These are phyloP conservation scores for Pluteus cervinus DNA, from an alignment of 768 basidiomycete species.

Conservation along the genomic window DNA sequence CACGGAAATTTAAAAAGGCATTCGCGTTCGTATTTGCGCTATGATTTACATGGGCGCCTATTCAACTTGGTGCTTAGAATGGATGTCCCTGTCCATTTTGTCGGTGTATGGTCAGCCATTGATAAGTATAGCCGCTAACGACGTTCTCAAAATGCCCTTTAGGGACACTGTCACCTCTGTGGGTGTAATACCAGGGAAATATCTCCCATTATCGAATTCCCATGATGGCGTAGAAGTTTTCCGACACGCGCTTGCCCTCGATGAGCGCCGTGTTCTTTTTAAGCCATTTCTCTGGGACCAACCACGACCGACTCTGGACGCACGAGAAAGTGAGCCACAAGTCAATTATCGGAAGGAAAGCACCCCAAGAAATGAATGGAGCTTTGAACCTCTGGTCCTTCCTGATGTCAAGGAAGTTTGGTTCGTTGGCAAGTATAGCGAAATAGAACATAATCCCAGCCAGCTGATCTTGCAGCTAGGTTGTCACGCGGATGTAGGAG, in stretches of 20 bases:
- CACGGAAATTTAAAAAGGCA: constrained; percentile 24
- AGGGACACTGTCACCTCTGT: constrained; percentile 21
- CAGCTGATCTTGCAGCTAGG: constrained; percentile 7
- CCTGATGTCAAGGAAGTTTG: constrained; percentile 20
- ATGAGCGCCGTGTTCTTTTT: constrained; percentile 18
- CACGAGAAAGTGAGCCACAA: constrained; percentile 14
- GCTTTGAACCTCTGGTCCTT: constrained; percentile 8
- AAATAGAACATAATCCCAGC: not conserved
- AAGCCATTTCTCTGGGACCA: constrained; percentile 17
- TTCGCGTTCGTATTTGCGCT: constrained; percentile 14
- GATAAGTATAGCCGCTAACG: not conserved
- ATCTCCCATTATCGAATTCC: constrained; percentile 15
- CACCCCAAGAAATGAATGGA: constrained; percentile 14
- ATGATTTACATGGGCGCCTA: not conserved
- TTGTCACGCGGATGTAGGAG: constrained; percentile 18
- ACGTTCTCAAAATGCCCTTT: not conserved
- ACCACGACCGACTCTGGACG: constrained; percentile 7
- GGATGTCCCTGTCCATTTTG: constrained; percentile 22
- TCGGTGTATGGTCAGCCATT: constrained; percentile 24
- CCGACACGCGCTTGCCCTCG: constrained; percentile 18
- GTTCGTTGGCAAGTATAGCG: constrained; percentile 13
- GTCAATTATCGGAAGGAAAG: constrained; percentile 4
- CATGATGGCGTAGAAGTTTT: constrained; percentile 17
- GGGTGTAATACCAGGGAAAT: constrained; percentile 20
- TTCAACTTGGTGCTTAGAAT: not conserved